Base-by-base conservation (phyloP, 208 protist species). In the Kentomonas sorsogonicus region DNA sequence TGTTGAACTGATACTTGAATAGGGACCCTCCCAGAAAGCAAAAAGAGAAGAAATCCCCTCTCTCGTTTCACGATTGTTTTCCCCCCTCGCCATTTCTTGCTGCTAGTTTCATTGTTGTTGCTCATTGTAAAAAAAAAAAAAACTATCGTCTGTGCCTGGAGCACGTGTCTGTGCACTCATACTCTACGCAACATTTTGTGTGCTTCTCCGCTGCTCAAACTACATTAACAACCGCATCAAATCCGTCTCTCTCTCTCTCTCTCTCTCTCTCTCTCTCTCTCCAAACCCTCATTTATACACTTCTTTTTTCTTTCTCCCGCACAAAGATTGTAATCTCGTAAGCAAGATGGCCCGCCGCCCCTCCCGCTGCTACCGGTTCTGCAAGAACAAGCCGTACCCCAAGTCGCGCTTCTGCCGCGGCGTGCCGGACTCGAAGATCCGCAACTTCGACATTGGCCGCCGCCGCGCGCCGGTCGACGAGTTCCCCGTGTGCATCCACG, bases 361-460 rank as follows among this genome's bases (percentile, higher is more conserved):
- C 36, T 78, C 79, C 54, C 66, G 68, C 40, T 87, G 79, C 79
- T 87, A 87, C 79, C 66, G 84, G 46, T 88, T 83, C 69, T 79
- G 70, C 69, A 91, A 88, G 72, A 82, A 85, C 63, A 87, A 87
- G 67, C 76, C 82, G 62, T 89, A 89, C 69, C 72, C 74, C 36
- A 91, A 91, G 79, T 90, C 79, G 16, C 74, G 85, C 53, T 99
- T 98, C 89, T 99, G 96, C 87, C 97, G 98, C 79, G 98, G 97
- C 97, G 98, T 99, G 30, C 98, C 98, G 54, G 94, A 98, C 69
- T 77, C 96, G 27, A 99, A 98, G 79, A 98, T 98, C 80, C 84
- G 95, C 62, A 98, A 98, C 74, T 99, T 95, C 71, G 98, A 99
- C 77, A 87, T 98, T 45, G 98, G 98, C 69, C 88, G 85, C 52